Percentiles rank a stretch among this genome's conserved stretches.
Evolutionary conservation across 192 early-diverging fungal genomes (phyloP).

Genomic region (Podila horticola): DNA sequence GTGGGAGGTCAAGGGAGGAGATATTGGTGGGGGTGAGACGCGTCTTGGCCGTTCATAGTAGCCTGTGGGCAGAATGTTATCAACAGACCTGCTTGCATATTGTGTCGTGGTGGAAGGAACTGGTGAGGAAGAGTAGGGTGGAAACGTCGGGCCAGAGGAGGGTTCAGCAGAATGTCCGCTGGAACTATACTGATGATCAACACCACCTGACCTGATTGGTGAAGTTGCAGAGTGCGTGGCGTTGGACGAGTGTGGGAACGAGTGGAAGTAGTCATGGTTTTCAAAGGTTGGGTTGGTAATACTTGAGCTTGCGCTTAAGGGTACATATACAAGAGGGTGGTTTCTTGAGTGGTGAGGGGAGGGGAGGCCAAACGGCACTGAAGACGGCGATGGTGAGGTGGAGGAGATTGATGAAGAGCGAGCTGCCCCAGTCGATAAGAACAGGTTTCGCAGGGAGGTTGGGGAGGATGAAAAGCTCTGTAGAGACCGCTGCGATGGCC

Average conservation of each 20-base stretch:
- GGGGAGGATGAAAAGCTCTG: background rate
- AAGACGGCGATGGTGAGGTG: background rate
- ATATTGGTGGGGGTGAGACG: too few species aligned
- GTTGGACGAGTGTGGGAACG: constrained; percentile 8
- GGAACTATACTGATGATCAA: too few species aligned
- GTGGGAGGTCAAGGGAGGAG: too few species aligned
- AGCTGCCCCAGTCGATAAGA: background rate
- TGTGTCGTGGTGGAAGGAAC: too few species aligned
- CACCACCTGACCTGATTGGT: background rate
- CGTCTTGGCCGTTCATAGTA: too few species aligned
- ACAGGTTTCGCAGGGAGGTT: constrained; percentile 18
- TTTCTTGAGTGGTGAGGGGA: background rate
- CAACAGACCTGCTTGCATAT: too few species aligned
- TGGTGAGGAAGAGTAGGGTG: too few species aligned
- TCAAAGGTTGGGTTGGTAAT: background rate
- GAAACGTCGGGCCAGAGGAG: too few species aligned
- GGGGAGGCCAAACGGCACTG: background rate
- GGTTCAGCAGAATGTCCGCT: too few species aligned
- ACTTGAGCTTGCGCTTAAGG: background rate
- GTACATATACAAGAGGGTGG: background rate
- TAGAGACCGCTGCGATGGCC: background rate
- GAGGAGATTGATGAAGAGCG: background rate
- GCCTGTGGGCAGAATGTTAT: too few species aligned
- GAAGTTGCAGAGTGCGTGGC: constrained; percentile 9
- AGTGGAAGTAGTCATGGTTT: constrained; percentile 17